Evolutionary conservation across 2,329 filamentous ascomycete genomes (phyloP), one percentile per base, ranked within the genome.

Genomic region (Fusarium zealandicum): DNA sequence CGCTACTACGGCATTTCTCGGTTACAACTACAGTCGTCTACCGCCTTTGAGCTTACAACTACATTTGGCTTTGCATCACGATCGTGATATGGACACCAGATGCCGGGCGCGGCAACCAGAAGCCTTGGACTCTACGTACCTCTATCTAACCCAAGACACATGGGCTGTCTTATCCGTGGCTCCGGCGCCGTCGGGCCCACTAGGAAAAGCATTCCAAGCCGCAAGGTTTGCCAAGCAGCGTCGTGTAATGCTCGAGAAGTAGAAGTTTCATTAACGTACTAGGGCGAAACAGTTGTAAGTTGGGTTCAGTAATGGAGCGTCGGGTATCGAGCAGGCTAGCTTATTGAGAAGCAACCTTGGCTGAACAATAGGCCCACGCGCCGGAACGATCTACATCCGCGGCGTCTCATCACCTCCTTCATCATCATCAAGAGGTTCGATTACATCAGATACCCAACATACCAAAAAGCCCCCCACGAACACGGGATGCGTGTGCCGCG

Each of bases 241-340:
- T 36, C 36, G 36, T 38, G 36, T 35, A 33, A 40, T 44, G 32
- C 35, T 43, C 28, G 39, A 30, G n/a, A 39, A 44, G 27, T 35
- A 38, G 30, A 32, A 35, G 44, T 41, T 48, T 27, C 12, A 27
- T 41, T 31, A n/a, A 14, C 22, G 16, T 30, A 33, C 33, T 25
- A 39, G 46, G 39, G 39, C 25, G 40, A 46, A 56, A 51, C 41
- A 36, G 46, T 38, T 44, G 27, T 45, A 33, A 57, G 32, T 63
- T 49, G 57, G 55, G 33, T 33, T 49, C 38, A 38, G 18, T 40
- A 20, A 45, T 36, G 13, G 37, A 45, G 33, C 14, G 38, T 32
- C 25, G 12, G 25, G 5, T 16, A 46, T 38, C 22, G 14, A 39
- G 36, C 36, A 44, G 20, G 31, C 14, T 22, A 12, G 18, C 31